phyloP scores from a whole-genome alignment of 768 basidiomycete species.

The Mycena belliarum region DNA sequence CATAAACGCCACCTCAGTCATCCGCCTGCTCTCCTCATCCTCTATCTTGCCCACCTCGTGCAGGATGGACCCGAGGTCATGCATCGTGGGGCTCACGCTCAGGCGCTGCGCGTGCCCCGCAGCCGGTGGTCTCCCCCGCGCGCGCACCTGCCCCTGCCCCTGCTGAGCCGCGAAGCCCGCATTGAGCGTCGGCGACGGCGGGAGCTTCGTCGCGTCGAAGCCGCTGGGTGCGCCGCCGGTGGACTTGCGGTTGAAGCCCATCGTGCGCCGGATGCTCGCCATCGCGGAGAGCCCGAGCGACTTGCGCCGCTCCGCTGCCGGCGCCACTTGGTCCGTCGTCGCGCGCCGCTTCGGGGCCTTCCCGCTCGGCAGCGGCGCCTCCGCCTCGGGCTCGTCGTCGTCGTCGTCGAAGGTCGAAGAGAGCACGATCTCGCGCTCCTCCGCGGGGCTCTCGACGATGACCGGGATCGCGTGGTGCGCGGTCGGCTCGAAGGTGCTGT shows the following conservation, averaged over 20 bases:
- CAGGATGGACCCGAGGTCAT: constrained; percentile 59
- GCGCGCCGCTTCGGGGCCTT: constrained; percentile 3
- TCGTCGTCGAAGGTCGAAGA: constrained; percentile 11
- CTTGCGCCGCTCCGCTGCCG: constrained; percentile 26
- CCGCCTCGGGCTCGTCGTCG: neutral
- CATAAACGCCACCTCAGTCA: constrained; percentile 75
- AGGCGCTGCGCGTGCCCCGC: constrained; percentile 30
- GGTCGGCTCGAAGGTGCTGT: constrained; percentile 10
- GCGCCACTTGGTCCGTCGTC: neutral
- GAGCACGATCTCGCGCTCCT: constrained; percentile 23
- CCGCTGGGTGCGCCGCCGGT: constrained; percentile 20
- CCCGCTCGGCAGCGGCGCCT: too few relatives aligned
- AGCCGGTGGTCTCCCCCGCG: neutral
- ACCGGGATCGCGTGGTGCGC: constrained; percentile 22
- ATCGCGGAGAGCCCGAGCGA: constrained; percentile 26
- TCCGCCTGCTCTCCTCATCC: constrained; percentile 67
- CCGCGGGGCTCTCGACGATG: constrained; percentile 39
- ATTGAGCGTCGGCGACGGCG: constrained; percentile 34
- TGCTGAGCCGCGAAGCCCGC: constrained; percentile 1
- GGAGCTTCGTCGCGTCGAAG: constrained; percentile 37
- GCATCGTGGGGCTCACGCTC: constrained; percentile 58
- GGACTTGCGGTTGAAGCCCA: constrained; percentile 9
- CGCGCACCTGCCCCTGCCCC: constrained; percentile 6
- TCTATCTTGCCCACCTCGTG: constrained; percentile 53
- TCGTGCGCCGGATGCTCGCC: constrained; percentile 11